Conservation (phyloP, 2,329 filamentous ascomycete species). For the Nannizzia gypsea region DNA sequence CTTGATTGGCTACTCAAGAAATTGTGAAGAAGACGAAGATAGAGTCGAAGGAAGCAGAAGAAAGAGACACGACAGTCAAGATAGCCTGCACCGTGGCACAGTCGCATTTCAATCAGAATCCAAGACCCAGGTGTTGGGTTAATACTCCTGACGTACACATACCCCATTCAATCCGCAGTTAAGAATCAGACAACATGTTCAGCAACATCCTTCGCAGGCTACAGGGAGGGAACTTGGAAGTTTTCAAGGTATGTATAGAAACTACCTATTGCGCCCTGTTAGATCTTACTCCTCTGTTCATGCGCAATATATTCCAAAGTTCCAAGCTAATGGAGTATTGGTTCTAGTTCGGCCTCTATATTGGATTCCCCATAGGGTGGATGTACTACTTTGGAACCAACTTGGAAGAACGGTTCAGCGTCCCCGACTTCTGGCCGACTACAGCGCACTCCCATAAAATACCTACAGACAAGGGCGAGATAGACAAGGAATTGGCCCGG, state of each 20-base stretch:
- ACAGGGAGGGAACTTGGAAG: constrained; percentile 80
- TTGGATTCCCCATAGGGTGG: constrained; percentile 96
- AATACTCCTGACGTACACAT: too few species aligned
- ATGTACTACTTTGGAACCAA: constrained; percentile 99
- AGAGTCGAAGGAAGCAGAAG: not conserved
- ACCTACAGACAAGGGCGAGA: constrained; percentile 45
- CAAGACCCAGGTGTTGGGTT: constrained; percentile 7
- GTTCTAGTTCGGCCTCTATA: constrained; percentile 84
- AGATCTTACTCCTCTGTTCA: not conserved
- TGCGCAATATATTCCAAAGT: not conserved
- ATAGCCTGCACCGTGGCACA: not conserved
- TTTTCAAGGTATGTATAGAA: constrained; percentile 63
- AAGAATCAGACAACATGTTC: constrained; percentile 21
- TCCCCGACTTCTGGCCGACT: constrained; percentile 89
- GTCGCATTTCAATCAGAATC: not conserved
- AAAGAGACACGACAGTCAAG: not conserved
- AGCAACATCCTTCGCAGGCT: constrained; percentile 40
- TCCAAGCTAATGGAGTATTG: not conserved
- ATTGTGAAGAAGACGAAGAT: not conserved
- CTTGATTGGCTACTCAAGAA: not conserved
- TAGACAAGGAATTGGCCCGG: constrained; percentile 66
- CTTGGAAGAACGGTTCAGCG: constrained; percentile 79
- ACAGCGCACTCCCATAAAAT: constrained; percentile 42
- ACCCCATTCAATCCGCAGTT: too few species aligned
- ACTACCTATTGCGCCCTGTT: not conserved